Percentiles rank a stretch among this genome's conserved stretches.
These are phyloP conservation scores for Fusarium circinatum DNA, from an alignment of 2,329 filamentous ascomycete species.

Conservation along the genomic window DNA sequence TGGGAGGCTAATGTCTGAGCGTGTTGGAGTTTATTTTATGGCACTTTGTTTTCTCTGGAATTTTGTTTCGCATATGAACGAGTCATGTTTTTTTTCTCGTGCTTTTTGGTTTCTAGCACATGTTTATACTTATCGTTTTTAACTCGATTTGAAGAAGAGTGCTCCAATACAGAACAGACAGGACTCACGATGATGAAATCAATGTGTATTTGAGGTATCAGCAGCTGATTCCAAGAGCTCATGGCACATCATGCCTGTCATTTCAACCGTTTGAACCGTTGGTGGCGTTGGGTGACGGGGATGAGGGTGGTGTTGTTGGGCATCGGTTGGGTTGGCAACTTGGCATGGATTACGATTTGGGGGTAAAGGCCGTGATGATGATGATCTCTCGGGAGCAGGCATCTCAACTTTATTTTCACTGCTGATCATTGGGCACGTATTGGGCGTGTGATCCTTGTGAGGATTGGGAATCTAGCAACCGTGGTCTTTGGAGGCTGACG, in stretches of 20 bases:
- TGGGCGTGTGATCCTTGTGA: neutral
- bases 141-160: conserved; percentile 22
- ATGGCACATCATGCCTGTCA: neutral
- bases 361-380: conserved; percentile 18
- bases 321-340: conserved; percentile 19
- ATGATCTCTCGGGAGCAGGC: conserved; percentile 13
- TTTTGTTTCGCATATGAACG: conserved; percentile 15
- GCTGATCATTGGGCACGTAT: conserved; percentile 9
- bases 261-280: conserved; percentile 11
- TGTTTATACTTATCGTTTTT: conserved; percentile 30
- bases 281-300: conserved; percentile 36
- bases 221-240: conserved; percentile 20
- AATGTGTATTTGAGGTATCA: conserved; percentile 14
- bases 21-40: conserved; percentile 43
- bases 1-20: conserved; percentile 38
- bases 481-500: neutral
- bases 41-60: conserved; percentile 25
- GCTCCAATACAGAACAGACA: conserved; percentile 34
- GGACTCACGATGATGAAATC: conserved; percentile 17
- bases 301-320: conserved; percentile 39
- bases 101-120: conserved; percentile 26
- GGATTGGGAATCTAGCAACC: neutral
- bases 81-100: conserved; percentile 29
- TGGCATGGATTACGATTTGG: conserved; percentile 13
- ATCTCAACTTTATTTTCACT: conserved; percentile 8